Evolutionary conservation across 2,329 filamentous ascomycete species (phyloP), one percentile per base, ranked within the genome.

Genomic region (Stromatinia cepivora): DNA sequence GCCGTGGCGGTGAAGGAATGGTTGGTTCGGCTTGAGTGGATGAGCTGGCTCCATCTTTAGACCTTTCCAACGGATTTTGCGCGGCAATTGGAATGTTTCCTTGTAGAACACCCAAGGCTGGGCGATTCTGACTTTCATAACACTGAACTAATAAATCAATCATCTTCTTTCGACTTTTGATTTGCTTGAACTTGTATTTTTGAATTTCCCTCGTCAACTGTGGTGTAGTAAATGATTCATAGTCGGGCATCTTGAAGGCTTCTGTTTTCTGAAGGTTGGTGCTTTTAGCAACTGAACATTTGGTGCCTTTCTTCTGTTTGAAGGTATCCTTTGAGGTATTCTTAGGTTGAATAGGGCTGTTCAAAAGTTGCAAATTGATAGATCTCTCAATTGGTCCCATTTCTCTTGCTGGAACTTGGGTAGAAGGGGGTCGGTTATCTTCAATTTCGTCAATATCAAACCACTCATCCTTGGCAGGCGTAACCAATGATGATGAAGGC

Each of bases 121-220:
- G 69, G 65, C 74, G 70, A 48, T 84, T 80, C 76, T 87, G 87
- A 69, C 87, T 88, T 72, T 85, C 80, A 90, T 91, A 93, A 77
- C 92, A 93, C 75, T 88, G 86, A 65, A 91, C 82, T 17, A 94
- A 81, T 15, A 93, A 79, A 1, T 86, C 82, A 71, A 94, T 88
- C 89, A 92, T 92, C 11, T 87, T 87, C 62, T 85, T 83, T 25
- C 91, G 84, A 68, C 82, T 87, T 76, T 89, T 92, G 42, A 93
- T 81, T 1, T 88, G 82, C 76, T 93, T 94, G 79, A 94, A 93
- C 0, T 90, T 90, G 75, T 88, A 93, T 0, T 83, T 82, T 7
- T 84, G 81, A 57, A 94, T 81, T 75, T 90, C 84, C 69, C 84
- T 86, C 3, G 87, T 81, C 22, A 94, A 80, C 70, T 91, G 86